Evolutionary conservation across 176 grass and related monocot genomes (phyloP).

Genomic region (Eleusine coracana): DNA sequence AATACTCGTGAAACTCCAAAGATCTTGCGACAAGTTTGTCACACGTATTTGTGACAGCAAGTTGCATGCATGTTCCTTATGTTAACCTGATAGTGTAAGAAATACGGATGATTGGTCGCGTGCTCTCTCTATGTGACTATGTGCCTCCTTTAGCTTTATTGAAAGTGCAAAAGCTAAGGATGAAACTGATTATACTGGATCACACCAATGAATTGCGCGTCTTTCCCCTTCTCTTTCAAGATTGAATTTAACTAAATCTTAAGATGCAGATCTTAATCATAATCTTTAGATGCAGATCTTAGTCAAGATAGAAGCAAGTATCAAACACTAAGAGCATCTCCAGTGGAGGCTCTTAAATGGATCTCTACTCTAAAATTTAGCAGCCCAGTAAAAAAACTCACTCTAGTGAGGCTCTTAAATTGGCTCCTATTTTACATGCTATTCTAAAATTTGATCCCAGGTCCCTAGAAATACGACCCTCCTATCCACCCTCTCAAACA

Average conservation of each 20-base stretch:
- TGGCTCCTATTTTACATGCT: no score
- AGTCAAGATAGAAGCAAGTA: background rate
- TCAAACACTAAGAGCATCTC: background rate
- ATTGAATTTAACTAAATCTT: background rate
- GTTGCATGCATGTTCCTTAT: background rate
- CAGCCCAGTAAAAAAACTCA: no score
- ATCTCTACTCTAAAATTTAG: no score
- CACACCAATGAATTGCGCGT: constrained; percentile 18
- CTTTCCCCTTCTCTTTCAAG: background rate
- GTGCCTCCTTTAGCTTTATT: constrained; percentile 35
- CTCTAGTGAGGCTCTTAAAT: no score
- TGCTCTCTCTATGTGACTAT: background rate
- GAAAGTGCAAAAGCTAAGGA: constrained; percentile 37
- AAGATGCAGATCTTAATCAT: background rate
- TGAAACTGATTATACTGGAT: constrained; percentile 38
- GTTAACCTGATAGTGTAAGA: background rate
- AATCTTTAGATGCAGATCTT: background rate
- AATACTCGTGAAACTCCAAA: background rate
- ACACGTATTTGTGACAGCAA: background rate
- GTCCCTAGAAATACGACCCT: no score
- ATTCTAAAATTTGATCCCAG: no score
- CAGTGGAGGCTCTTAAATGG: no score
- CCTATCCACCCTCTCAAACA: no score
- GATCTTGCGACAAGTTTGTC: constrained; percentile 21
- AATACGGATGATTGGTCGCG: background rate